Conservation (phyloP, 805 yeast species). For the Candida khao-thaluensis region DNA sequence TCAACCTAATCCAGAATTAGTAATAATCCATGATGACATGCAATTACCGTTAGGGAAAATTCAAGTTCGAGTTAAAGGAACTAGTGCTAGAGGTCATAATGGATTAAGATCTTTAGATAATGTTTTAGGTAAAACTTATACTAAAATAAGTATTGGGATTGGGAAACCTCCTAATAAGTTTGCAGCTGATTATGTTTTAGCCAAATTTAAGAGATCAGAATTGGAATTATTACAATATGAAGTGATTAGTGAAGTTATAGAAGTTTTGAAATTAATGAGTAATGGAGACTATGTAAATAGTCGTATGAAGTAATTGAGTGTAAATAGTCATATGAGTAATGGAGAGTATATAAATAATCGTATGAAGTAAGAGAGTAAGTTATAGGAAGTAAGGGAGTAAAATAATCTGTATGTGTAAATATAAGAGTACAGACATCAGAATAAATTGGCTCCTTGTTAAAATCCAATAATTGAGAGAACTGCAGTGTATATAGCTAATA, state of each 20-base stretch:
- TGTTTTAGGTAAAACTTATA: constrained; percentile 49
- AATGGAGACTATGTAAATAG: constrained; percentile 1
- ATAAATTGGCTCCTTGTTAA: no score
- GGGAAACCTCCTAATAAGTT: constrained; percentile 57
- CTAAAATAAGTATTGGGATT: constrained; percentile 75
- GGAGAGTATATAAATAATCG: not conserved
- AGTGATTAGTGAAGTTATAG: constrained; percentile 33
- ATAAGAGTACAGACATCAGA: no score
- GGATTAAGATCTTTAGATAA: constrained; percentile 65
- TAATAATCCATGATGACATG: constrained; percentile 79
- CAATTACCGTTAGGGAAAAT: constrained; percentile 64
- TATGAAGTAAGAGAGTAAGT: no score
- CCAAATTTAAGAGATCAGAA: constrained; percentile 50
- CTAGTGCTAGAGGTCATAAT: constrained; percentile 79
- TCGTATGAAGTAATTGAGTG: not conserved
- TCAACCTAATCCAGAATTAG: constrained; percentile 35
- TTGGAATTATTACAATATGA: constrained; percentile 34
- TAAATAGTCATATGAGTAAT: not conserved
- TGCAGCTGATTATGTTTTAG: constrained; percentile 63
- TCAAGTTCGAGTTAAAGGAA: constrained; percentile 57
- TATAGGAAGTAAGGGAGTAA: no score
- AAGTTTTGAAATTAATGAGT: not conserved
- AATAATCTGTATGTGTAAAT: no score
- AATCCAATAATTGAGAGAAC: no score
- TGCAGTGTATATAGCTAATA: not conserved